phyloP scores from a whole-genome alignment of 176 grass and related monocot genomes.

The Dactylis glomerata region DNA sequence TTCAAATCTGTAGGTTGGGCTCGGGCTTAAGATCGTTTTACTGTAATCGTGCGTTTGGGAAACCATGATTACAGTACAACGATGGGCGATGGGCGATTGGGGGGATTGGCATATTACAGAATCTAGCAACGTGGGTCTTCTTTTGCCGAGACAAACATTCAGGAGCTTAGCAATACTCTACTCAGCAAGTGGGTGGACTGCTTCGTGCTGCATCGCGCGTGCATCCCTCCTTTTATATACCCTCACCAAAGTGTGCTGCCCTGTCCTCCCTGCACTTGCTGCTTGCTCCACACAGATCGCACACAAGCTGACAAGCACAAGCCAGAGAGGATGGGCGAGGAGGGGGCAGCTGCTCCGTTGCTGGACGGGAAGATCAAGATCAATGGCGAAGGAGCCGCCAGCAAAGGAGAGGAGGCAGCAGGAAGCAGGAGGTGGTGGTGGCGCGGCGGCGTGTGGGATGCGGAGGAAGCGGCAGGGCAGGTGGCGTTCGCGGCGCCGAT shows the following conservation, averaged over 20 bases:
- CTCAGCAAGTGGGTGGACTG: too few species aligned
- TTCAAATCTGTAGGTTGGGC: too few species aligned
- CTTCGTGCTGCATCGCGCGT: too few species aligned
- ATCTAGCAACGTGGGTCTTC: too few species aligned
- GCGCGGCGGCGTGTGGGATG: slow-evolving; percentile 9
- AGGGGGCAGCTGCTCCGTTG: slow-evolving; percentile 19
- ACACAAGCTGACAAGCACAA: background rate
- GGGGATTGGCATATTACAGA: too few species aligned
- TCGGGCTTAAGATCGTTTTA: too few species aligned
- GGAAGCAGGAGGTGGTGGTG: background rate
- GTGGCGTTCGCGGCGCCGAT: slow-evolving; percentile 67
- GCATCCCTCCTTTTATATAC: background rate
- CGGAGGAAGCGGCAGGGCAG: slow-evolving; percentile 44
- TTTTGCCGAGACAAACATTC: too few species aligned
- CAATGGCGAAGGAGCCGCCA: background rate
- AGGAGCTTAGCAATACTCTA: too few species aligned
- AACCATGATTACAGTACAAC: too few species aligned
- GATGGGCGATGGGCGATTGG: too few species aligned
- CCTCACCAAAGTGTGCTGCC: background rate
- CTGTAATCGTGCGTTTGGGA: too few species aligned
- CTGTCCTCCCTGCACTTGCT: background rate
- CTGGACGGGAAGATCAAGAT: background rate
- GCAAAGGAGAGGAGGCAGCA: background rate
- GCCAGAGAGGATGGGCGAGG: background rate
- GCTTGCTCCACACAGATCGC: background rate